Conservation (phyloP, 805 yeast genomes). For the Candida methanosorbosa region DNA sequence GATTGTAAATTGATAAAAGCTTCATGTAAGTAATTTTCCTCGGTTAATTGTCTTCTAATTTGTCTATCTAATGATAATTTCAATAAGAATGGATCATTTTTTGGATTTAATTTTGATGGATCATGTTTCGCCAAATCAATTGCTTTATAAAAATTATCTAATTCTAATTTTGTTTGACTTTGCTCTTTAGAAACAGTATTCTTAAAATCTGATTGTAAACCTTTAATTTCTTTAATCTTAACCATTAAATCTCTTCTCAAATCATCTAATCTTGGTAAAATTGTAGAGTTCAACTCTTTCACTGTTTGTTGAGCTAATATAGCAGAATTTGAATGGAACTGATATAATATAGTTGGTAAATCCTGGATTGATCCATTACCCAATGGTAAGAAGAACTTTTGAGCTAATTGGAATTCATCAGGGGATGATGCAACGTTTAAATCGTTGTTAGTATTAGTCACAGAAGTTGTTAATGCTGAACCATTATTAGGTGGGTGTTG, state of each 20-base stretch:
- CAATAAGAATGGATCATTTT: constrained; percentile 75
- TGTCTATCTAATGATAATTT: constrained; percentile 67
- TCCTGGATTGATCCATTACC: constrained; percentile 82
- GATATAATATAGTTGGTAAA: constrained; percentile 56
- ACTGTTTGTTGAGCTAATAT: constrained; percentile 48
- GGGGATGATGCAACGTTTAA: too few relatives aligned
- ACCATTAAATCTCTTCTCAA: constrained; percentile 68
- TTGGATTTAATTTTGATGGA: constrained; percentile 36
- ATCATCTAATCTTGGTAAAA: constrained; percentile 60
- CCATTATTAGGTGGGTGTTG: constrained; percentile 5
- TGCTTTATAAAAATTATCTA: constrained; percentile 48
- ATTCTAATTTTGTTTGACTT: constrained; percentile 49
- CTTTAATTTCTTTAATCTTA: constrained; percentile 81
- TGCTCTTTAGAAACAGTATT: constrained; percentile 66
- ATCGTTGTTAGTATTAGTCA: too few relatives aligned
- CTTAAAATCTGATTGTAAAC: constrained; percentile 77
- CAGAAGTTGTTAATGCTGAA: constrained; percentile 8
- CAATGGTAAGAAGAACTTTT: constrained; percentile 57
- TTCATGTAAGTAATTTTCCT: constrained; percentile 81
- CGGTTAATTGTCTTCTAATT: constrained; percentile 66
- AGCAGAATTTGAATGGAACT: constrained; percentile 49
- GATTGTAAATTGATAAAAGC: constrained; percentile 81
- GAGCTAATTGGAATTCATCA: constrained; percentile 28
- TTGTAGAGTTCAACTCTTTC: constrained; percentile 50
- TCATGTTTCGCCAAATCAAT: constrained; percentile 52